Evolutionary conservation across 805 yeast species (phyloP), one percentile per base, ranked within the genome.

Genomic region (Schwanniomyces sp.): DNA sequence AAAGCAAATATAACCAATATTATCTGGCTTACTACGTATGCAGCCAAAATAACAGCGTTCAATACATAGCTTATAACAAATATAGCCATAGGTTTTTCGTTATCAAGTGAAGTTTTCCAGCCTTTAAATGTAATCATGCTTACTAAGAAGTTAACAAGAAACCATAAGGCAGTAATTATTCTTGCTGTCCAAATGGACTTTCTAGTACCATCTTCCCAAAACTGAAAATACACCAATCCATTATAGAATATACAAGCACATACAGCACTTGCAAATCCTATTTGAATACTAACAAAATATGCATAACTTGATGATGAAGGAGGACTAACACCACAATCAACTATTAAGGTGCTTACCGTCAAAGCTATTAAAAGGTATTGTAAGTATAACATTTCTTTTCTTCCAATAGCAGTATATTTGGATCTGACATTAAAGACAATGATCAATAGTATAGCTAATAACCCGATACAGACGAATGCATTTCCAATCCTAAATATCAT

Each of bases 391-490:
- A 91, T 86, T 62, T 94, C 99, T 10, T 82, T 75, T 51, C 98
- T 77, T 4, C 97, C 98, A 49, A 94, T 91, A 10, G 98, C 97
- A 0, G 99, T 94, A 63, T 88, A 91, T 72, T 92, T 90, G 49
- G 85, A 74, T 62, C 91, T 76, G 39, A 91, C 82, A 56, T 86
- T 85, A 72, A 84, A 88, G 10, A 91, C 74, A 46, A 91, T 87
- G 56, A 90, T 78, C 43, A 85, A 72, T 32, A 86, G 52, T 37
- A 89, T 78, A 6, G 79, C 67, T 29, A 94, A 67, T 0, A 89
- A 82, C 1, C 86, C 90, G 44, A 92, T 82, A 61, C 91, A 89
- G 17, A 91, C 80, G 62, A 92, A 87, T 6, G 96, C 90, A 52
- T 85, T 87, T 26, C 97, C 97, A 11, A 89, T 75, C 63, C 89